A percentile compares a stretch with the other conserved stretches of the same genome.
Evolutionary conservation across 441 rosid species (phyloP).

Genomic region (Cnidoscolus chayamansa): DNA sequence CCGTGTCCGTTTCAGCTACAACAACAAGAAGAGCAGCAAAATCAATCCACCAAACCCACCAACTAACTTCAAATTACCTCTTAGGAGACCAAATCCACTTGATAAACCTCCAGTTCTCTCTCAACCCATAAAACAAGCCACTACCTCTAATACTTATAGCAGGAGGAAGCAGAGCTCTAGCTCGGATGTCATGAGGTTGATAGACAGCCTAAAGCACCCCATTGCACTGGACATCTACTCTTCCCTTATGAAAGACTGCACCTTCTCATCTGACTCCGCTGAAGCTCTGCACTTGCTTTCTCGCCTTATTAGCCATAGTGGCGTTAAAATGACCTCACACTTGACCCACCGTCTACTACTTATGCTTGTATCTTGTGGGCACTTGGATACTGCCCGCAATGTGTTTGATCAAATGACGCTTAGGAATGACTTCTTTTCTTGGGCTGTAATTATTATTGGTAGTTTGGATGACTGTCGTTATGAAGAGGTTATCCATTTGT

Average conservation of each 20-base stretch:
- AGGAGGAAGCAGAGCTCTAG: constrained; percentile 22
- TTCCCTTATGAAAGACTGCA: constrained; percentile 57
- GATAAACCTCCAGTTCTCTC: neutral
- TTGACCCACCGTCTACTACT: constrained; percentile 48
- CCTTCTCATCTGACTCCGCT: constrained; percentile 31
- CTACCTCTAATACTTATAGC: neutral
- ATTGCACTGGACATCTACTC: constrained; percentile 47
- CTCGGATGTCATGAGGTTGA: constrained; percentile 45
- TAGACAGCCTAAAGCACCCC: constrained; percentile 49
- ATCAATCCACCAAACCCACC: neutral
- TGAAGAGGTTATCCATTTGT: constrained; percentile 40
- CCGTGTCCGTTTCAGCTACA: neutral
- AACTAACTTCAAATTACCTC: neutral
- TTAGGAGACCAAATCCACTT: constrained; percentile 7
- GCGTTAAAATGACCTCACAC: constrained; percentile 28
- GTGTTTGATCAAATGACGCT: constrained; percentile 63
- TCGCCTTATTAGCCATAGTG: constrained; percentile 36
- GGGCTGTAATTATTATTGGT: constrained; percentile 50
- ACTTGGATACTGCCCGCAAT: constrained; percentile 39
- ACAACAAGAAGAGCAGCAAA: neutral
- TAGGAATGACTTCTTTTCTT: constrained; percentile 45
- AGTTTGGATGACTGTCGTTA: constrained; percentile 38
- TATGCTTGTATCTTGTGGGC: constrained; percentile 47
- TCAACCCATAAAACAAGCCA: neutral
- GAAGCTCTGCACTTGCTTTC: constrained; percentile 44